Conservation (phyloP, 2,329 filamentous ascomycete genomes). For the Macrophomina phaseolina region DNA sequence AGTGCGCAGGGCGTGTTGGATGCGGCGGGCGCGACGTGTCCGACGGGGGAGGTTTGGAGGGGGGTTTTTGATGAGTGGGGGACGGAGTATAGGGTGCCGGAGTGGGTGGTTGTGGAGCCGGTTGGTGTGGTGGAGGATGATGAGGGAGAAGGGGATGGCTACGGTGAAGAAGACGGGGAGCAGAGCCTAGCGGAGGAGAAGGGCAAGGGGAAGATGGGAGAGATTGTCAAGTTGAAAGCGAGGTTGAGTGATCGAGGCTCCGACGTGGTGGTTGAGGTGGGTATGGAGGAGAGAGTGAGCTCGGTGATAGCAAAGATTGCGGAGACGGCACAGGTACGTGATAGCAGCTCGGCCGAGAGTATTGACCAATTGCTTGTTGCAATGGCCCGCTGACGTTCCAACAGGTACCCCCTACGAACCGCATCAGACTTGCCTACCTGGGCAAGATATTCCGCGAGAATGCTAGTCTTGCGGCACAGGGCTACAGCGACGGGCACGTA, state of each 20-base stretch:
- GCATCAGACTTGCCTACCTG: slow-evolving; percentile 77
- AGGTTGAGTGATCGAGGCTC: slow-evolving; percentile 46
- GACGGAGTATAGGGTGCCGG: slow-evolving; percentile 50
- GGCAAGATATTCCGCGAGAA: slow-evolving; percentile 79
- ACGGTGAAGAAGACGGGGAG: slow-evolving; percentile 31
- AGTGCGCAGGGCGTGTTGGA: slow-evolving; percentile 79
- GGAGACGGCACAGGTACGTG: slow-evolving; percentile 66
- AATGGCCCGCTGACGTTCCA: background rate
- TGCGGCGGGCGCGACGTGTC: slow-evolving; percentile 67
- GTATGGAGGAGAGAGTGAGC: slow-evolving; percentile 62
- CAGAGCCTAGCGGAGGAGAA: slow-evolving; percentile 38
- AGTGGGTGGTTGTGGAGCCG: slow-evolving; percentile 54
- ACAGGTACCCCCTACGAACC: slow-evolving; percentile 64
- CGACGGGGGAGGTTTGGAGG: slow-evolving; percentile 48
- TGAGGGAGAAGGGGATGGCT: slow-evolving; percentile 35
- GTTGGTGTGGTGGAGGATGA: slow-evolving; percentile 43
- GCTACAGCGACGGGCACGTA: slow-evolving; percentile 76
- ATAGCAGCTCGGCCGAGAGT: background rate
- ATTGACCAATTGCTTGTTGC: background rate
- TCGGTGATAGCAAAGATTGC: slow-evolving; percentile 67
- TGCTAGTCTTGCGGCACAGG: slow-evolving; percentile 68
- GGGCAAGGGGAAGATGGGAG: slow-evolving; percentile 40
- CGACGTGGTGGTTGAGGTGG: slow-evolving; percentile 45
- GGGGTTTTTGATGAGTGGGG: slow-evolving; percentile 54
- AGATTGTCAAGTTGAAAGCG: slow-evolving; percentile 39